A percentile compares a stretch with the other conserved stretches of the same genome.
Evolutionary conservation across 331 rosid genomes (phyloP).

Genomic region (Spiraea crenata): DNA sequence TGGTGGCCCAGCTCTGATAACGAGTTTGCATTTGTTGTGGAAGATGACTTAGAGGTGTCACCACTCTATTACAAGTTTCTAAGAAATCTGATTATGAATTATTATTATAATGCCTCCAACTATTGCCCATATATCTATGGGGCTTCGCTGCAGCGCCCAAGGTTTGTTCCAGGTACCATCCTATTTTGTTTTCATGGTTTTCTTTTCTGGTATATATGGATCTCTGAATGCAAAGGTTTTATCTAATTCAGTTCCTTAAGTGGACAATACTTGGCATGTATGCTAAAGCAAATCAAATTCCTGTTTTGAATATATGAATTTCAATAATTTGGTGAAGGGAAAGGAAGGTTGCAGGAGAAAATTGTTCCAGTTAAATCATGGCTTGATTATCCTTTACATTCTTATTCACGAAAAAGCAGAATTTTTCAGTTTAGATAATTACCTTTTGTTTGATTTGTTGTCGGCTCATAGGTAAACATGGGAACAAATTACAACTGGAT

Average conservation of each 20-base stretch:
- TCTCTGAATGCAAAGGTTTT: background rate
- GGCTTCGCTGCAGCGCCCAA: constrained; percentile 82
- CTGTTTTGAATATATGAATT: background rate
- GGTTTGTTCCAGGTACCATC: constrained; percentile 97
- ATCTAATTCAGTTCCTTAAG: background rate
- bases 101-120: constrained; percentile 69
- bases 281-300: background rate
- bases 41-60: constrained; percentile 91
- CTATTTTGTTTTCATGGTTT: background rate
- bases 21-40: constrained; percentile 78
- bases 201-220: background rate
- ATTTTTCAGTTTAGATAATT: background rate
- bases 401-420: background rate
- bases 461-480: constrained; percentile 69
- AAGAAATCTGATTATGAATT: constrained; percentile 60
- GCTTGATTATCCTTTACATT: background rate
- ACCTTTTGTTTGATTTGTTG: constrained; percentile 20
- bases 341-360: too few relatives aligned
- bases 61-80: constrained; percentile 74
- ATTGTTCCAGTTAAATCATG: background rate
- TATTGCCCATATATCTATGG: constrained; percentile 75
- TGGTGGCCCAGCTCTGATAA: constrained; percentile 91
- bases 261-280: background rate
- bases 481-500: constrained; percentile 70
- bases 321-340: too few relatives aligned